A percentile compares a stretch with the other conserved stretches of the same genome.
phyloP scores from a whole-genome alignment of 495 filamentous ascomycete genomes.

The Penicillium salamii region DNA sequence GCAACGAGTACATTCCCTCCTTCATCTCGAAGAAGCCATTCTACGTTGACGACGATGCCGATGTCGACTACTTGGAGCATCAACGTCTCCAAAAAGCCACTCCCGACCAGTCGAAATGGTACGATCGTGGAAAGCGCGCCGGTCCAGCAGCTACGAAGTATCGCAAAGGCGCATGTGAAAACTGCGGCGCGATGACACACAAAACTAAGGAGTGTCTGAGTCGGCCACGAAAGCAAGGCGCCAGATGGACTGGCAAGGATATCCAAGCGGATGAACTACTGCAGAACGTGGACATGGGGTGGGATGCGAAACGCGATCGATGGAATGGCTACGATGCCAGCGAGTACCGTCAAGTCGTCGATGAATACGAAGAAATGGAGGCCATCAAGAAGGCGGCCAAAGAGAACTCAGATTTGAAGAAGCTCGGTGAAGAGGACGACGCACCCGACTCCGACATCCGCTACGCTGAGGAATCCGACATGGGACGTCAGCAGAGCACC shows the following conservation, averaged over 20 bases:
- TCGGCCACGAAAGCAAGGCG: constrained; percentile 84
- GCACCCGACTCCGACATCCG: constrained; percentile 62
- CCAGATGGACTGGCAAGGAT: constrained; percentile 87
- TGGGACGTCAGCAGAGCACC: constrained; percentile 86
- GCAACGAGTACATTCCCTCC: constrained; percentile 97
- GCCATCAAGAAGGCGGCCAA: constrained; percentile 64
- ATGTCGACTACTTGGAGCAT: constrained; percentile 93
- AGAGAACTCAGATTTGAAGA: constrained; percentile 40
- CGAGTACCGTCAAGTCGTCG: constrained; percentile 80
- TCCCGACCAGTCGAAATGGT: constrained; percentile 75
- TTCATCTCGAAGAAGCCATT: constrained; percentile 99
- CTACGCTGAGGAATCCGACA: constrained; percentile 96
- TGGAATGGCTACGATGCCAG: constrained; percentile 95
- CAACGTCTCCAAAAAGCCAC: constrained; percentile 76
- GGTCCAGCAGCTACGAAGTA: constrained; percentile 91
- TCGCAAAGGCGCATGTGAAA: constrained; percentile 96
- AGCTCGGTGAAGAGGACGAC: constrained; percentile 52
- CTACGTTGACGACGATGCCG: constrained; percentile 81
- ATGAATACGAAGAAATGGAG: constrained; percentile 86
- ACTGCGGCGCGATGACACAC: constrained; percentile 96
- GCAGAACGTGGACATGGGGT: constrained; percentile 79
- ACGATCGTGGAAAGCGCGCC: constrained; percentile 76
- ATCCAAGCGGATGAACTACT: constrained; percentile 92
- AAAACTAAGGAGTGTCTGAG: constrained; percentile 91
- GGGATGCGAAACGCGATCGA: constrained; percentile 97